Base-by-base conservation (phyloP, 768 basidiomycete species). In the Mycena capillaripes region DNA sequence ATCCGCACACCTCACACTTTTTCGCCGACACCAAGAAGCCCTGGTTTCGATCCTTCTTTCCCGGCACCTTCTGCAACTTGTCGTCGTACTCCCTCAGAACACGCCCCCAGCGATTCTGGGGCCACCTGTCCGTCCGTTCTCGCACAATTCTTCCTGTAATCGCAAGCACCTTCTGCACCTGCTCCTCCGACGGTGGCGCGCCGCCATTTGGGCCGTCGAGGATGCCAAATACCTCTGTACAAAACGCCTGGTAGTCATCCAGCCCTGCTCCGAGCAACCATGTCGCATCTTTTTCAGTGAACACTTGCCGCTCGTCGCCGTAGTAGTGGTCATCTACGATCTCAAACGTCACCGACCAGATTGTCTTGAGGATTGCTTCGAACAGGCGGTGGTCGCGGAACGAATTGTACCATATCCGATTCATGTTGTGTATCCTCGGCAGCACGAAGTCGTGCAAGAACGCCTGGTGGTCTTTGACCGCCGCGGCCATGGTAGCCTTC, bases 331-430 rank as follows among this genome's bases (percentile, higher is more conserved):
- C 42, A 11, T 70, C 69, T 27, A 70, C 61, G 8, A 30, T 53
- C 11, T 40, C 36, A 12, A 63, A 70, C n/a, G 34, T 44, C 7
- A 23, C 46, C 16, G 60, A 29, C 69, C 69, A 70, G 60, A 70
- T 32, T 12, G 69, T 63, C 27, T 29, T 40, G 7, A 36, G 46
- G 21, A 53, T 14, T 4, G 55, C 50, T 25, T 70, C 69, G 69
- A 70, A 70, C 10, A 70, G 55, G 29, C 62, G 69, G 42, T 70
- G 69, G 69, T 70, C 69, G 42, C 69, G 69, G 56, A 71, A 71
- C n/a, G 56, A 56, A 19, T 65, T 71, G 63, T 71, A 58, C 69
- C 69, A 70, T 1, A 62, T 16, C 4, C 53, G 69, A 25, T 70
- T 70, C 42, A 64, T 56, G 61, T 64, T 44, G 62, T 30, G 38